These are phyloP conservation scores for Aphelidium insulamus DNA, from an alignment of 371 early-diverging fungal species.

Conservation along the genomic window DNA sequence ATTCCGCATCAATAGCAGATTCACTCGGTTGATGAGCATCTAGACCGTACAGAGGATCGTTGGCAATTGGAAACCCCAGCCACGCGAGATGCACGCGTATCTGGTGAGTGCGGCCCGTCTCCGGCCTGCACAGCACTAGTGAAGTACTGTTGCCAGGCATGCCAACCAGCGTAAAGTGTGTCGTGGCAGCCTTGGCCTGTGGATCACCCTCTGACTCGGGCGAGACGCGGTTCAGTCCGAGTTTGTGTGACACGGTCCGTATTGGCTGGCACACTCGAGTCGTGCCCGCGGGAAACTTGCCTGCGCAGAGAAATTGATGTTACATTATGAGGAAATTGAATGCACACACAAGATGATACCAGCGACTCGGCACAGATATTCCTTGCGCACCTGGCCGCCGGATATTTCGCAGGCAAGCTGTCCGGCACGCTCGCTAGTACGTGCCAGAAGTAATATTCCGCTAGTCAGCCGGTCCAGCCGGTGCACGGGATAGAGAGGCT, in stretches of 20 bases:
- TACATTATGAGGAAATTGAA: too few relatives aligned
- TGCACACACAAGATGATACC: too few relatives aligned
- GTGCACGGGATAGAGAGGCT: constrained; percentile 56
- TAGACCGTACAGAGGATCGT: constrained; percentile 92
- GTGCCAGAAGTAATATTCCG: constrained; percentile 61
- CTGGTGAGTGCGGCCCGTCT: constrained; percentile 97
- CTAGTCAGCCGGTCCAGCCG: constrained; percentile 81
- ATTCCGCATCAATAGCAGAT: too few relatives aligned
- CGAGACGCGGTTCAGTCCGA: constrained; percentile 64
- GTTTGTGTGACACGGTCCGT: constrained; percentile 48
- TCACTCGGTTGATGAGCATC: too few relatives aligned
- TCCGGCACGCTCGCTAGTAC: constrained; percentile 30
- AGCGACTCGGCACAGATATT: constrained; percentile 67
- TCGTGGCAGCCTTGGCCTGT: constrained; percentile 24
- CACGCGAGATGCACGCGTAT: constrained; percentile 94
- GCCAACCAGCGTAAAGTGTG: not conserved
- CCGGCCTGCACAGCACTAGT: constrained; percentile 30
- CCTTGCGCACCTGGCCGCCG: constrained; percentile 43
- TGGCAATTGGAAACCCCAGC: constrained; percentile 89
- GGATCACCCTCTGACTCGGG: constrained; percentile 48
- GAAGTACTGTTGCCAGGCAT: constrained; percentile 1
- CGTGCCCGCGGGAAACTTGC: constrained; percentile 67
- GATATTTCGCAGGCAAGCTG: constrained; percentile 35
- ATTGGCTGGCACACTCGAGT: constrained; percentile 32
- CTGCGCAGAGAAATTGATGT: too few relatives aligned